Evolutionary conservation across 2,329 filamentous ascomycete species (phyloP), one percentile per base, ranked within the genome.

Genomic region (Ophiostoma novo-ulmi): DNA sequence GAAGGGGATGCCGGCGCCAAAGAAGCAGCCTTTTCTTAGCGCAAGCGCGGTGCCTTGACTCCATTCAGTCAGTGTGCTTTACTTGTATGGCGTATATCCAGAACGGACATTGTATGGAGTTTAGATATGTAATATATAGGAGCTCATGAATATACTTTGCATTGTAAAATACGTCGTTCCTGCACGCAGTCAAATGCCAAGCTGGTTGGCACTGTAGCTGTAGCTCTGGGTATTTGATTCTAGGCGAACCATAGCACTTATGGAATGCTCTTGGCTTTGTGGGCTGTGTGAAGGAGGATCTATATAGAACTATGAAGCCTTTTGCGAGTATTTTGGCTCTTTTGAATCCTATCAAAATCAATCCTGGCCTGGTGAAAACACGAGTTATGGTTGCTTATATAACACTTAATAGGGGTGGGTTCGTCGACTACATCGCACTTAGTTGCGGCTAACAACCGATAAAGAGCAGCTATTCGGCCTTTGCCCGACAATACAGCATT

Each of bases 1-100:
- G 31, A 64, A 64, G 61, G 61, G 61, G 61, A 64, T 64, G 31
- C 61, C 61, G 31, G 61, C 61, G 31, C 35, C 61, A 64, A 11
- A 38, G 22, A 26, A 26, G 52, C n/a, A 22, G n/a, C 17, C 26
- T 58, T 26, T 26, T 26, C 10, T 26, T 58, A 26, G 52, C 52
- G 52, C 52, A 58, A 58, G 22, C 52, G 52, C 52, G 11, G 52
- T 22, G n/a, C 52, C 52, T 26, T 58, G 52, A 58, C n/a, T 58
- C 11, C 5, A 58, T 26, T 58, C 52, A 58, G 22, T 26, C 48
- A 55, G 48, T 55, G 41, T 44, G 11, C 13, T 20, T 31, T 31
- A 31, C 3, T 20, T n/a, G 44, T n/a, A 44, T 14, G 5, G 8
- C 38, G 38, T 11, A 3, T 14, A 44, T 48, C 44, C 38, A 39